Base-by-base conservation (phyloP, 441 rosid species). In the Cnidoscolus chayamansa region DNA sequence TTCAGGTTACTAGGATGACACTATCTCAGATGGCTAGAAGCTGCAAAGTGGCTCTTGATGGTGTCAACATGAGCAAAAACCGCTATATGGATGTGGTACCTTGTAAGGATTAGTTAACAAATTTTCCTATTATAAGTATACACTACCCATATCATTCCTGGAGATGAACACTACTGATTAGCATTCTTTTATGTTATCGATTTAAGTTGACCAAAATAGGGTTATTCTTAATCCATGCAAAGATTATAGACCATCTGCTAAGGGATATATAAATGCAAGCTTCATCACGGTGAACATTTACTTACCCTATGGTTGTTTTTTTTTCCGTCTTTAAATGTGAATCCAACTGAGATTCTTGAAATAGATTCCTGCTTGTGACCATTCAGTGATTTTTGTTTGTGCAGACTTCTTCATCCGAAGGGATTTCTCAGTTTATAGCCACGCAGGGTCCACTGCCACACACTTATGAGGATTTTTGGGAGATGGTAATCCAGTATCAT, bases 391-490 rank as follows among this genome's bases (percentile, higher is more conserved):
- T 30, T 10, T 77, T 7, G 2, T 37, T 65, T 59, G 2, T 81
- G 83, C 81, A 94, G 99, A 78, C 91, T 16, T 82, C 90, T 45
- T 83, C 92, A 0, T 82, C 85, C 9, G 92, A 89, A 76, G 78
- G 68, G 25, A 47, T 88, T 72, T 87, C 94, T 78, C 81, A 16
- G 81, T 94, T 92, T 74, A 90, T 94, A 78, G 97, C 97, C 66
- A 89, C 97, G 0, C 98, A 94, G 81, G 97, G 97, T 74, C 98
- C 97, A 43, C 31, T 94, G n/a, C 86, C 82, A 8, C 85, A 82
- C 59, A 92, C 97, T 51, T 76, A 59, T n/a, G 97, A 92, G 82
- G 97, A 94, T 70, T 90, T 92, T 73, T 94, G 98, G 98, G 94
- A 89, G 89, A 89, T 94, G 98, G 87, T 88, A 1, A 74, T 92